Evolutionary conservation across 2,329 filamentous ascomycete genomes (phyloP).

Genomic region (Gaeumannomyces sp.): DNA sequence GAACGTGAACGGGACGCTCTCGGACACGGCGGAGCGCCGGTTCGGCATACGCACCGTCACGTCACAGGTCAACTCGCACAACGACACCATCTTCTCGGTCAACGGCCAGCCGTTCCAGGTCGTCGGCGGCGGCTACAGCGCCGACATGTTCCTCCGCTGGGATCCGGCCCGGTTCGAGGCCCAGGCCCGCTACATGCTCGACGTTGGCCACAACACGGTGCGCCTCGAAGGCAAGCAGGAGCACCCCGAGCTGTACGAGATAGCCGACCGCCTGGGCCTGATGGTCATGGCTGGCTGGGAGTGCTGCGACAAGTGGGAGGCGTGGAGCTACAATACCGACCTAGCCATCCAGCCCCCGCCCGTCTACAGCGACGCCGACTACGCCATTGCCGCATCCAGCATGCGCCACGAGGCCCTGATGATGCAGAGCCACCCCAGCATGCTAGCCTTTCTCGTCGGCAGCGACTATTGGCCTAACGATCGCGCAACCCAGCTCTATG

Average conservation of each 20-base stretch:
- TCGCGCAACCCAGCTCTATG: slow-evolving; percentile 45
- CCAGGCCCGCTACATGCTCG: slow-evolving; percentile 48
- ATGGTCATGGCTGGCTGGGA: slow-evolving; percentile 61
- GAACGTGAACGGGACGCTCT: slow-evolving; percentile 19
- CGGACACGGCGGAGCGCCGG: slow-evolving; percentile 27
- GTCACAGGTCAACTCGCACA: slow-evolving; percentile 41
- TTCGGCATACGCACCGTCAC: slow-evolving; percentile 53
- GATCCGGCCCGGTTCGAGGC: slow-evolving; percentile 37
- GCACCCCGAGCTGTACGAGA: slow-evolving; percentile 52
- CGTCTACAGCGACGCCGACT: slow-evolving; percentile 47
- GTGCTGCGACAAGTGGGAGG: slow-evolving; percentile 64
- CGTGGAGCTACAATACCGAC: slow-evolving; percentile 55
- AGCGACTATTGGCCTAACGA: slow-evolving; percentile 60
- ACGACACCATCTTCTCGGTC: slow-evolving; percentile 49
- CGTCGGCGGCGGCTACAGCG: slow-evolving; percentile 52
- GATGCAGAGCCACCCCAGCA: slow-evolving; percentile 53
- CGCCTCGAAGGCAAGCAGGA: slow-evolving; percentile 60
- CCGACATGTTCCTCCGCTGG: slow-evolving; percentile 58
- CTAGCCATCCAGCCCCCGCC: slow-evolving; percentile 29
- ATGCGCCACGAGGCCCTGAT: slow-evolving; percentile 55
- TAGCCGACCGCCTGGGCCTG: slow-evolving; percentile 52
- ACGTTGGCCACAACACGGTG: slow-evolving; percentile 58
- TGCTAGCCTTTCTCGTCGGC: slow-evolving; percentile 53
- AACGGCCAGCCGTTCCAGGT: slow-evolving; percentile 55
- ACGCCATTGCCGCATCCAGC: slow-evolving; percentile 44